Conservation (phyloP, 306 rosid species). For the Parietaria judaica region DNA sequence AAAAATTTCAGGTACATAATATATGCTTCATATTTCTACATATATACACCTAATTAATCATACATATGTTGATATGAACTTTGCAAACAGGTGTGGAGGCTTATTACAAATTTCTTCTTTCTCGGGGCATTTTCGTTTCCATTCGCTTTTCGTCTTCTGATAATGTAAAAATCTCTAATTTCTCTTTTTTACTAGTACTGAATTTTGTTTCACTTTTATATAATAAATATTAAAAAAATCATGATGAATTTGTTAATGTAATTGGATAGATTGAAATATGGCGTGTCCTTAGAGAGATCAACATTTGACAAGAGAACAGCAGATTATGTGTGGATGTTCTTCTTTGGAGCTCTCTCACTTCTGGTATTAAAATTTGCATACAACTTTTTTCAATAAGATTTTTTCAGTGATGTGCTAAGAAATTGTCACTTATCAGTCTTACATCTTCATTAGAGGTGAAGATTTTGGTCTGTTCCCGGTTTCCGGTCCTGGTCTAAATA, state of each 20-base stretch:
- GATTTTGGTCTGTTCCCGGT: no score
- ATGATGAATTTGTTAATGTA: not conserved
- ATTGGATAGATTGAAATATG: conserved; percentile 56
- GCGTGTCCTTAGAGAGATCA: conserved; percentile 65
- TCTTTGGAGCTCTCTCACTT: conserved; percentile 66
- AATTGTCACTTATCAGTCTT: no score
- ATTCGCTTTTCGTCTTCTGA: conserved; percentile 44
- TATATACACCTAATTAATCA: not conserved
- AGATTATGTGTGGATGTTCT: conserved; percentile 65
- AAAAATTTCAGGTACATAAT: conserved; percentile 43
- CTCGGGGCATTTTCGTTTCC: conserved; percentile 57
- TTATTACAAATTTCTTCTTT: conserved; percentile 64
- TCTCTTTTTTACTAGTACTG: not conserved
- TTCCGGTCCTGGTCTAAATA: no score
- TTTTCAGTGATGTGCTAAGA: no score
- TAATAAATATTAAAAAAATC: not conserved
- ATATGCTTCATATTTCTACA: not conserved
- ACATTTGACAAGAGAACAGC: conserved; percentile 79
- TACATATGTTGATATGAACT: conserved; percentile 2
- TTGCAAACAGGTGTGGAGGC: conserved; percentile 52
- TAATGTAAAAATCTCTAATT: conserved; percentile 35
- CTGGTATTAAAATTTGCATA: conserved; percentile 30
- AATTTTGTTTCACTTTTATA: not conserved
- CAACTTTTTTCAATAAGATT: not conserved
- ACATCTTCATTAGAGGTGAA: no score